Conservation (phyloP, 768 basidiomycete genomes). For the Amanita muscaria region DNA sequence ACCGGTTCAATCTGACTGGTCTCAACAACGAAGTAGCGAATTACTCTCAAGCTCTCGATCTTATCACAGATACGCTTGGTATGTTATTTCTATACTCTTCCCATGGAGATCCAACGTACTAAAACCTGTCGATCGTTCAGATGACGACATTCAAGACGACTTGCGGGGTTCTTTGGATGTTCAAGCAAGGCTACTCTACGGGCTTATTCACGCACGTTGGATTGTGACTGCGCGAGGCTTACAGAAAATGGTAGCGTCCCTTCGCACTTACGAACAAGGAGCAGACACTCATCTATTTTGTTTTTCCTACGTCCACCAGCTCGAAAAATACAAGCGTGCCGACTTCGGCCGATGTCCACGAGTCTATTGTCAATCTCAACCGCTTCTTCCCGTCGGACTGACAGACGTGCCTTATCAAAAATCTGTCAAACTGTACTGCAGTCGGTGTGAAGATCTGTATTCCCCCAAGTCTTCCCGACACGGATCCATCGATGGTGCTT, state of each 20-base stretch:
- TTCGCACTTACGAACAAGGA: neutral
- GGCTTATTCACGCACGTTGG: conserved; percentile 94
- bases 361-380: conserved; percentile 89
- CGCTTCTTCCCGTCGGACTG: conserved; percentile 93
- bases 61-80: conserved; percentile 96
- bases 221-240: conserved; percentile 92
- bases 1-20: conserved; percentile 96
- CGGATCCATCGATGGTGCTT: conserved; percentile 96
- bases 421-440: conserved; percentile 97
- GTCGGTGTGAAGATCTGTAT: conserved; percentile 97
- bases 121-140: conserved; percentile 27
- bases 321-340: conserved; percentile 96
- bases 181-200: conserved; percentile 89
- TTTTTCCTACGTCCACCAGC: no score
- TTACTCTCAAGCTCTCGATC: conserved; percentile 87
- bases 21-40: conserved; percentile 94
- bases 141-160: conserved; percentile 94
- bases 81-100: conserved; percentile 18
- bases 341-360: conserved; percentile 99
- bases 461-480: conserved; percentile 96
- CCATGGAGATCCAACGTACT: neutral
- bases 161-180: conserved; percentile 86
- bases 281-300: no score
- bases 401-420: conserved; percentile 98
- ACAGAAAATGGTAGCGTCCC: conserved; percentile 78